Evolutionary conservation across 495 filamentous ascomycete species (phyloP).

Genomic region (Neurospora sp.): DNA sequence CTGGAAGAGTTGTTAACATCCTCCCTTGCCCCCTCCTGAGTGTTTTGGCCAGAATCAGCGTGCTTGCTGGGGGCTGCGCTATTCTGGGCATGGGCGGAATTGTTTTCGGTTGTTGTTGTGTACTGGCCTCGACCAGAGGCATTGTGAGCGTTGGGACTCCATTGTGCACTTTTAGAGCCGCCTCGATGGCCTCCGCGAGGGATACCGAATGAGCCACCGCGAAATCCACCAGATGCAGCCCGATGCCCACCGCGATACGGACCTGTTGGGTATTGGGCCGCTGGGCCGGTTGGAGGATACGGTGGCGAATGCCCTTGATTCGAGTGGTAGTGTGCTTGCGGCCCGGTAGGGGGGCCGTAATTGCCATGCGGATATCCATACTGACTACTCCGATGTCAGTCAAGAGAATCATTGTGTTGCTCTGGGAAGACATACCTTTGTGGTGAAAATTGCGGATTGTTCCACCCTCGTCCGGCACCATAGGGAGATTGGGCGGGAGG

Average conservation of each 20-base stretch:
- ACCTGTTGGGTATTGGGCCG: slow-evolving; percentile 42
- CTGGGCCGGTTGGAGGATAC: slow-evolving; percentile 35
- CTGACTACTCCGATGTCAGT: slow-evolving; percentile 33
- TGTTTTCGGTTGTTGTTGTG: slow-evolving; percentile 18
- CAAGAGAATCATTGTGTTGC: slow-evolving; percentile 3
- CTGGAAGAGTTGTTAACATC: slow-evolving; percentile 54
- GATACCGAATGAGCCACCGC: slow-evolving; percentile 27
- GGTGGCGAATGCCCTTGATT: slow-evolving; percentile 38
- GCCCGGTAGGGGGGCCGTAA: slow-evolving; percentile 42
- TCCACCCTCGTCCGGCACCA: slow-evolving; percentile 48
- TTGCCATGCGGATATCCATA: slow-evolving; percentile 49
- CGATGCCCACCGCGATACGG: slow-evolving; percentile 45
- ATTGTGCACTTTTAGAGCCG: slow-evolving; percentile 24
- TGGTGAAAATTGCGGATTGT: slow-evolving; percentile 46
- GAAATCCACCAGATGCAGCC: slow-evolving; percentile 28
- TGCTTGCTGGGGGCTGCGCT: slow-evolving; percentile 39
- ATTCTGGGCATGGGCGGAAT: slow-evolving; percentile 21
- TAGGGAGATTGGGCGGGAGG: slow-evolving; percentile 60
- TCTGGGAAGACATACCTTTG: slow-evolving; percentile 43
- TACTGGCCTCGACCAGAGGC: slow-evolving; percentile 6
- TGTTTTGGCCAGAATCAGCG: slow-evolving; percentile 17
- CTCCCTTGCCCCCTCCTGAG: slow-evolving; percentile 22
- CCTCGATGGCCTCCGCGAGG: slow-evolving; percentile 28
- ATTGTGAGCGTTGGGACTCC: slow-evolving; percentile 16
- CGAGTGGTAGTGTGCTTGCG: slow-evolving; percentile 32